Base-by-base conservation (phyloP, 2,329 filamentous ascomycete genomes). In the Exserohilum rostratum region DNA sequence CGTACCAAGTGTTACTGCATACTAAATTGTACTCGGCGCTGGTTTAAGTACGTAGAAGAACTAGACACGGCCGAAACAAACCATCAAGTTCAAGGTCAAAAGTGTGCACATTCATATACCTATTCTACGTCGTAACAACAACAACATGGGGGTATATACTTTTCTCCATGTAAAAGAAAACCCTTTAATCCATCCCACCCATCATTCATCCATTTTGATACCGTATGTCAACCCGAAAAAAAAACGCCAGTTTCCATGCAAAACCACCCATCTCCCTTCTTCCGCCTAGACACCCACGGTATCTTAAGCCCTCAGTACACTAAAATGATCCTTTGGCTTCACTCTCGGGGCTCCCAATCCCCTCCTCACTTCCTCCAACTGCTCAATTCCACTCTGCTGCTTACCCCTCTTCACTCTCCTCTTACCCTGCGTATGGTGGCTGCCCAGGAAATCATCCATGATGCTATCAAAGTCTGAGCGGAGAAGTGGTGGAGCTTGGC, bases 371-470 rank as follows among this genome's bases (percentile, higher is more conserved):
- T 98, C 93, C 62, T 98, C 95, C 56, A 98, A 80, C 79, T 98
- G 91, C 76, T 90, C 87, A 61, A 97, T 82, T 0, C 95, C 95
- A 55, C 84, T 90, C 72, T 90, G 88, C 61, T 89, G 87, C 70
- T 89, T 90, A 15, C 88, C 88, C 77, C 93, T 91, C 79, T 93
- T 93, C 17, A 91, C 84, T 49, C 83, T 77, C 38, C 76, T 68
- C 78, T 91, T 92, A 2, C 89, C 89, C 20, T 83, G 83, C 76
- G 86, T 88, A 9, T 85, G 85, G 70, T 90, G 89, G 30, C 82
- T 87, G 7, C 87, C 90, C 22, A 98, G 78, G 77, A 99, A 99
- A 52, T 96, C 93, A 71, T 98, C 93, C 82, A 99, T 87, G 71
- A 98, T 91, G 57, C 82, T 85, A 71, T 96, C 88, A 75, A 99